A percentile compares a stretch with the other conserved stretches of the same genome.
Conservation (phyloP, 176 grass and related monocot genomes). For the Dactylis glomerata region DNA sequence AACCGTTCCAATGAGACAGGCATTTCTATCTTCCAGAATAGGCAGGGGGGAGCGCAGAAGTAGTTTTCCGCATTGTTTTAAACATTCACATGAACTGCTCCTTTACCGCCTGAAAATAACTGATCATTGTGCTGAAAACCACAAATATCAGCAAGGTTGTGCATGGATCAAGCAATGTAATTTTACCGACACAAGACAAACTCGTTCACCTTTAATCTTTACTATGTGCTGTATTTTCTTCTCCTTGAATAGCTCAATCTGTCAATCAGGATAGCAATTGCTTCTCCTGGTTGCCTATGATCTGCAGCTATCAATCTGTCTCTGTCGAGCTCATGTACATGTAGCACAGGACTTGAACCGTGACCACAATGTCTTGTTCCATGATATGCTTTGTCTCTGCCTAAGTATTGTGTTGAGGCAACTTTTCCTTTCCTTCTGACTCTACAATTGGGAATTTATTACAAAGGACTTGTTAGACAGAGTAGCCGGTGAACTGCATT, state of each 20-base stretch:
- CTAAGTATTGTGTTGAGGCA: background rate
- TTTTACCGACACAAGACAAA: background rate
- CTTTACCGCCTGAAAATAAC: background rate
- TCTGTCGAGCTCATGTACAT: background rate
- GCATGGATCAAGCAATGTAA: background rate
- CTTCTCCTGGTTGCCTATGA: background rate
- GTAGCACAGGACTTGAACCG: background rate
- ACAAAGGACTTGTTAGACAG: too few relatives aligned
- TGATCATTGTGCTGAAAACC: background rate
- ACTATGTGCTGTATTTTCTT: background rate
- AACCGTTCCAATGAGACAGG: background rate
- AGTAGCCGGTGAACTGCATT: too few relatives aligned
- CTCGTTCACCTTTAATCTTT: background rate
- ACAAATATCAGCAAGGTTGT: background rate
- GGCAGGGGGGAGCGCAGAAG: background rate
- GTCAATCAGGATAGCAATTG: background rate
- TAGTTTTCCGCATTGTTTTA: background rate
- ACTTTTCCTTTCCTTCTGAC: background rate
- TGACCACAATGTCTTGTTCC: background rate
- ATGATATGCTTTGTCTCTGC: background rate
- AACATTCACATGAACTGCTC: background rate
- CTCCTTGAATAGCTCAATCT: background rate
- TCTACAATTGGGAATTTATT: background rate
- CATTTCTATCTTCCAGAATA: background rate
- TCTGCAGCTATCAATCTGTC: background rate